Evolutionary conservation across 768 basidiomycete genomes (phyloP).

Genomic region (Suillus placidus): DNA sequence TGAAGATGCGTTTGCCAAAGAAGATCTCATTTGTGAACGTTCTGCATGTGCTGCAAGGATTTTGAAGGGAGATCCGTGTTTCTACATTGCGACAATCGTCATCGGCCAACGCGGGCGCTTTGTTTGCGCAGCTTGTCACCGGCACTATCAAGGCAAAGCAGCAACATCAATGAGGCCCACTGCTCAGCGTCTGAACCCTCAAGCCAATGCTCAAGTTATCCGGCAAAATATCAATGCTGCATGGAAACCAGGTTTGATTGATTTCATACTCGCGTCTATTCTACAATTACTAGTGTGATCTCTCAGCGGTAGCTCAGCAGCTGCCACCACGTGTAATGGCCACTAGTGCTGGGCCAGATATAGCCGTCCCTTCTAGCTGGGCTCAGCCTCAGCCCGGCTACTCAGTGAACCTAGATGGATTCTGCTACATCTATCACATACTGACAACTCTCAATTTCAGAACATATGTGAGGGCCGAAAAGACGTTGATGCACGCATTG

Average conservation of each 20-base stretch:
- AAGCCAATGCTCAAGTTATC: background rate
- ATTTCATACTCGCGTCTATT: background rate
- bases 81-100: constrained; percentile 1
- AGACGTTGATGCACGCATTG: too few relatives aligned
- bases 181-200: background rate
- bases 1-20: constrained; percentile 9
- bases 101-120: background rate
- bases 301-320: too few relatives aligned
- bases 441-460: too few relatives aligned
- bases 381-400: too few relatives aligned
- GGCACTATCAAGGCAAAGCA: constrained; percentile 4
- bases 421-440: too few relatives aligned
- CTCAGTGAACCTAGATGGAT: too few relatives aligned
- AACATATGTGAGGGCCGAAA: too few relatives aligned
- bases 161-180: background rate
- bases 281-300: background rate
- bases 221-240: background rate
- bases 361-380: too few relatives aligned
- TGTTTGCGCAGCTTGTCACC: constrained; percentile 8
- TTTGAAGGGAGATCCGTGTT: constrained; percentile 8
- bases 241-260: background rate
- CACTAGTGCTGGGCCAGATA: too few relatives aligned
- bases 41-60: constrained; percentile 3
- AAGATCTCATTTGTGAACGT: constrained; percentile 8
- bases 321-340: too few relatives aligned